Base-by-base conservation (phyloP, 2,329 filamentous ascomycete genomes). In the Chaetomiaceae sp. region DNA sequence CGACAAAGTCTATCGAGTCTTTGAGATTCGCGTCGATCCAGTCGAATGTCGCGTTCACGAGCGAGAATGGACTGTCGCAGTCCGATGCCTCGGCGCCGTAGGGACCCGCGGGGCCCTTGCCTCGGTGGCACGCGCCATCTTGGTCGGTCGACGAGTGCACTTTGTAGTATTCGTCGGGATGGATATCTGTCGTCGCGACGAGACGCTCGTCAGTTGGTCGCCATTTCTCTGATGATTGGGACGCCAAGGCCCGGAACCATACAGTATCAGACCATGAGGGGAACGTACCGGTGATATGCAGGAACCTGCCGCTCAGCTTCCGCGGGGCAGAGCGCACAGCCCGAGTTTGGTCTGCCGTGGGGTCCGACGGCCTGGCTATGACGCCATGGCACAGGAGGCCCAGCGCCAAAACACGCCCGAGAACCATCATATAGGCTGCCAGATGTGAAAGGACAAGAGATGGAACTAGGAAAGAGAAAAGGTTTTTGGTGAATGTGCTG, bases 111-210 rank as follows among this genome's bases (percentile, higher is more conserved):
- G 82, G 74, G 11, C 94, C 94, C 54, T 82, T 74, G 54, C 85
- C 85, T 51, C 85, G 79, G 66, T 99, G 94, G 71, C 94, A 99
- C 56, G 86, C 85, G 58, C 80, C 72, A 27, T 81, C 78, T 61
- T 82, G 77, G 33, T 80, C 76, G 40, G 87, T 87, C 21, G 87
- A 87, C 10, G 89, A 81, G 68, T 91, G 86, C 7, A 80, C 71
- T 69, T 89, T 85, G 77, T 96, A 99, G 71, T 89, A 88, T 38
- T 82, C 81, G 69, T 99, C 94, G 42, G 90, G 90, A 65, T 99
- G 94, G 62, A 97, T 80, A 72, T 99, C 94, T 96, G 62, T 49
- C 27, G 62, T 49, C 25, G 11, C 27, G n/a, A 33, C 25, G 25
- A 5, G 25, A 5, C 25, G 25, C 5, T 25, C 29, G 53, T 54